A percentile compares a stretch with the other conserved stretches of the same genome.
Conservation (phyloP, 768 basidiomycete species). For the Auriscalpium orientale region DNA sequence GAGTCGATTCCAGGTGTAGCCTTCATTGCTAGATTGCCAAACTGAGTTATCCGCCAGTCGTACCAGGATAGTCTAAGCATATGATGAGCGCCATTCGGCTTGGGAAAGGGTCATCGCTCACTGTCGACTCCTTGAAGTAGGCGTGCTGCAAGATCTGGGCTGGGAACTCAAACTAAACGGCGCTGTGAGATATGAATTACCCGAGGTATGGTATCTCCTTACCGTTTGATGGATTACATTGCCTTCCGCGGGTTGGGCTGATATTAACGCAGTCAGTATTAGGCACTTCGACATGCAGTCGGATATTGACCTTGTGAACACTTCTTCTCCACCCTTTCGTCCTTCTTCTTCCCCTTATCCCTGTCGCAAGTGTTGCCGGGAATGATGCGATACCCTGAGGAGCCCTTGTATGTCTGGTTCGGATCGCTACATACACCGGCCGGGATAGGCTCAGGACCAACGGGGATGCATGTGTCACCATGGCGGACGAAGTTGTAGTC, state of each 20-base stretch:
- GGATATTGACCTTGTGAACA: conserved; percentile 61
- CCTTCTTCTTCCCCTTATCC: conserved; percentile 54
- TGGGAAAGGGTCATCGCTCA: conserved; percentile 22
- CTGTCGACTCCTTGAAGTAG: conserved; percentile 79
- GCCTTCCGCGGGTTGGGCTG: conserved; percentile 78
- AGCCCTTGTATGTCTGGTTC: conserved; percentile 69
- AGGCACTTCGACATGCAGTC: neutral
- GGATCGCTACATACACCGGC: conserved; percentile 56
- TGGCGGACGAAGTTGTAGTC: conserved; percentile 86
- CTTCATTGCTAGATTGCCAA: conserved; percentile 96
- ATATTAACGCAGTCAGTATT: neutral
- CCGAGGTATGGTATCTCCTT: conserved; percentile 18
- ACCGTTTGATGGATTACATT: conserved; percentile 70
- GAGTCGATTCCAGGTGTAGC: conserved; percentile 79
- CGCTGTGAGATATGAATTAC: neutral
- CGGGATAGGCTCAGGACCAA: conserved; percentile 84
- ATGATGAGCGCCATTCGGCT: neutral
- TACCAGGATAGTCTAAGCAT: conserved; percentile 69
- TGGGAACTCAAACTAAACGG: conserved; percentile 57
- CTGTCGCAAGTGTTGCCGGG: conserved; percentile 84
- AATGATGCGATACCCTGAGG: conserved; percentile 86
- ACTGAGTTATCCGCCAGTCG: conserved; percentile 68
- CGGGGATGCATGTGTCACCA: conserved; percentile 69
- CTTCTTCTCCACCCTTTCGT: conserved; percentile 58
- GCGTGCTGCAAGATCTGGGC: conserved; percentile 61